phyloP scores from a whole-genome alignment of 1,284 basidiomycete genomes.

The Ustilago nuda region DNA sequence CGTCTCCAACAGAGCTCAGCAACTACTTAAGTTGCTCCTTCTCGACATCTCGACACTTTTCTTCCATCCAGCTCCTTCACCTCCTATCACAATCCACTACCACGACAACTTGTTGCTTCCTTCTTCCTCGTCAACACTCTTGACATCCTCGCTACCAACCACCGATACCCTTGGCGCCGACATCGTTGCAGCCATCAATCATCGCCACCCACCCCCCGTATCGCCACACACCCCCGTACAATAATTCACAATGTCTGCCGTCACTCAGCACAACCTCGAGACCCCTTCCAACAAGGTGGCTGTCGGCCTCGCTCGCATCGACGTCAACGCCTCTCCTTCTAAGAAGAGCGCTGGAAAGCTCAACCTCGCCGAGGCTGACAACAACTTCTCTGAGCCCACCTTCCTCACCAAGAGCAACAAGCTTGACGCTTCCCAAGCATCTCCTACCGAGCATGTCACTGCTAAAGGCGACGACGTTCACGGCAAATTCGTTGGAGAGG shows the following conservation, averaged over 20 bases:
- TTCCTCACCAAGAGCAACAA: conserved; percentile 58
- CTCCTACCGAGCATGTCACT: conserved; percentile 12
- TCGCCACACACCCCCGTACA: not conserved
- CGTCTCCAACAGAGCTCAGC: conserved; percentile 14
- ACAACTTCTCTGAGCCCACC: conserved; percentile 55
- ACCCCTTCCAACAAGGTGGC: conserved; percentile 69
- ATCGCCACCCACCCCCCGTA: conserved; percentile 5
- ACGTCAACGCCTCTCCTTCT: conserved; percentile 64
- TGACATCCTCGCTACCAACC: conserved; percentile 1
- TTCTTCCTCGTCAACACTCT: not conserved
- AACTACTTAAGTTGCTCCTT: conserved; percentile 42
- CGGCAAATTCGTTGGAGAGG: conserved; percentile 67
- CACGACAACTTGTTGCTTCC: conserved; percentile 10
- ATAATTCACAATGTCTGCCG: conserved; percentile 39
- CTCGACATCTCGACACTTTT: conserved; percentile 16
- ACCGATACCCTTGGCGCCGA: conserved; percentile 7
- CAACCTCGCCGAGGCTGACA: conserved; percentile 17
- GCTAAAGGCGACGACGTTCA: conserved; percentile 42
- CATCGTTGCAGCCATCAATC: conserved; percentile 10
- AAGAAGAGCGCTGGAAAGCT: conserved; percentile 53
- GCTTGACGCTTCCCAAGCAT: conserved; percentile 27
- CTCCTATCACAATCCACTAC: conserved; percentile 8
- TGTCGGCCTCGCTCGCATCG: conserved; percentile 61
- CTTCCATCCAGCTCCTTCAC: conserved; percentile 18
- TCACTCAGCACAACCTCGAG: conserved; percentile 54